Evolutionary conservation across 2,329 filamentous ascomycete species (phyloP).

Genomic region (Lasiodiplodia sp.): DNA sequence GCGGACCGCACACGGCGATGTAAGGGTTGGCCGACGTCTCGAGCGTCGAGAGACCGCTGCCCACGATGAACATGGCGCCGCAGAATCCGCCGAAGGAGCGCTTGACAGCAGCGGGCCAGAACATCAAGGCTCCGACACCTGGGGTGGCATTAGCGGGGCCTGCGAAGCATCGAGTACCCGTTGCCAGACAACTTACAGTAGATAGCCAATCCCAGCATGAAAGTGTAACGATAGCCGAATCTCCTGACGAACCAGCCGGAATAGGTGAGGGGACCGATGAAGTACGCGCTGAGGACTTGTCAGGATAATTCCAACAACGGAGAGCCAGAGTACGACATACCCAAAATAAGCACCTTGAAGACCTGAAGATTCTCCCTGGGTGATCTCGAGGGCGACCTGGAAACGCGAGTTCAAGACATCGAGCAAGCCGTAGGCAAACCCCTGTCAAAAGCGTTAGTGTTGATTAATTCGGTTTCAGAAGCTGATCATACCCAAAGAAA

Average conservation of each 20-base stretch:
- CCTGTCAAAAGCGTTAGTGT: slow-evolving; percentile 33
- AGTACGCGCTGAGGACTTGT: slow-evolving; percentile 54
- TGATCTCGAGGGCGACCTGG: slow-evolving; percentile 51
- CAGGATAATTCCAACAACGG: not conserved
- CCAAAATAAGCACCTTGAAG: slow-evolving; percentile 72
- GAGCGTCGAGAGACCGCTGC: slow-evolving; percentile 74
- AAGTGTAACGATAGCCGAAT: slow-evolving; percentile 81
- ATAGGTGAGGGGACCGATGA: slow-evolving; percentile 61
- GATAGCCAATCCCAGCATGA: slow-evolving; percentile 75
- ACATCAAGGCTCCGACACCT: slow-evolving; percentile 73
- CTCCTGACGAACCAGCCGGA: slow-evolving; percentile 70
- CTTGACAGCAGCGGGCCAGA: slow-evolving; percentile 81
- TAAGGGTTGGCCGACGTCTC: slow-evolving; percentile 83
- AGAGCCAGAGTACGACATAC: slow-evolving; percentile 42
- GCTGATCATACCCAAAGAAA: slow-evolving; percentile 56
- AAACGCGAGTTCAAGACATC: slow-evolving; percentile 55
- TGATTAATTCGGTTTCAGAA: not conserved
- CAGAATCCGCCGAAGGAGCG: slow-evolving; percentile 78
- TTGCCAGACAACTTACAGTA: slow-evolving; percentile 55
- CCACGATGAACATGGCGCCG: slow-evolving; percentile 74
- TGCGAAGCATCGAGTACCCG: not conserved
- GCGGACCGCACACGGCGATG: slow-evolving; percentile 76
- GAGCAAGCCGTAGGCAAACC: slow-evolving; percentile 55
- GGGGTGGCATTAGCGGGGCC: not conserved
- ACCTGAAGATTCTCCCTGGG: slow-evolving; percentile 65